These are phyloP conservation scores for Mycena rosella DNA, from an alignment of 768 basidiomycete genomes.

Conservation along the genomic window DNA sequence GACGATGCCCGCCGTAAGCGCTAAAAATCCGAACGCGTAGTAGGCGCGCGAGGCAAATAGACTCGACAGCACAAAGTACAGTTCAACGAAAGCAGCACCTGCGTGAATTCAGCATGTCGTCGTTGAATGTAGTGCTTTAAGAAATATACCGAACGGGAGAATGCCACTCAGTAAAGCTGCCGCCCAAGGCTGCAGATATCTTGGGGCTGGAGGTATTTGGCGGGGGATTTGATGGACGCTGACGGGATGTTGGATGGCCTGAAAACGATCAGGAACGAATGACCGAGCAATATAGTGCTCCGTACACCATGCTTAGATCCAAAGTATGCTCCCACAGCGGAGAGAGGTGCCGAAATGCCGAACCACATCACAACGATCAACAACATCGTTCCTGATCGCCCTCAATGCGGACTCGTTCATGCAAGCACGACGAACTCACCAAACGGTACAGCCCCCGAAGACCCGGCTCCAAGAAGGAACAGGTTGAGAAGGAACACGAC, in stretches of 20 bases:
- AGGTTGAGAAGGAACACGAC: conserved; percentile 93
- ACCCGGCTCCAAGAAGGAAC: conserved; percentile 85
- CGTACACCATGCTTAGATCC: conserved; percentile 90
- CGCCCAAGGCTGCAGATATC: conserved; percentile 85
- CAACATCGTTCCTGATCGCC: conserved; percentile 78
- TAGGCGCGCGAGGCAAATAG: conserved; percentile 93
- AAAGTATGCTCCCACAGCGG: conserved; percentile 86
- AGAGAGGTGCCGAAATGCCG: conserved; percentile 92
- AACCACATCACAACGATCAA: conserved; percentile 91
- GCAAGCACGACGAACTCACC: conserved; percentile 59
- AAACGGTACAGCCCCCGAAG: conserved; percentile 97
- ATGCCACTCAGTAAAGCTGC: conserved; percentile 89
- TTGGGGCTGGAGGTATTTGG: conserved; percentile 92
- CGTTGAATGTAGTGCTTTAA: neutral
- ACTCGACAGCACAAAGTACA: conserved; percentile 92
- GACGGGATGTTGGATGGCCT: conserved; percentile 86
- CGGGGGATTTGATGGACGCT: conserved; percentile 94
- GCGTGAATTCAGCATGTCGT: conserved; percentile 9
- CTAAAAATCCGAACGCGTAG: conserved; percentile 97
- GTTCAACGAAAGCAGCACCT: conserved; percentile 96
- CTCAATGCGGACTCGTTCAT: neutral
- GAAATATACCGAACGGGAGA: conserved; percentile 84
- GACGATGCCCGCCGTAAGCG: conserved; percentile 87
- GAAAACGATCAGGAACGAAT: conserved; percentile 27
- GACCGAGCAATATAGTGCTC: conserved; percentile 3